Base-by-base conservation (phyloP, 306 rosid species). In the Crotalaria pallida region DNA sequence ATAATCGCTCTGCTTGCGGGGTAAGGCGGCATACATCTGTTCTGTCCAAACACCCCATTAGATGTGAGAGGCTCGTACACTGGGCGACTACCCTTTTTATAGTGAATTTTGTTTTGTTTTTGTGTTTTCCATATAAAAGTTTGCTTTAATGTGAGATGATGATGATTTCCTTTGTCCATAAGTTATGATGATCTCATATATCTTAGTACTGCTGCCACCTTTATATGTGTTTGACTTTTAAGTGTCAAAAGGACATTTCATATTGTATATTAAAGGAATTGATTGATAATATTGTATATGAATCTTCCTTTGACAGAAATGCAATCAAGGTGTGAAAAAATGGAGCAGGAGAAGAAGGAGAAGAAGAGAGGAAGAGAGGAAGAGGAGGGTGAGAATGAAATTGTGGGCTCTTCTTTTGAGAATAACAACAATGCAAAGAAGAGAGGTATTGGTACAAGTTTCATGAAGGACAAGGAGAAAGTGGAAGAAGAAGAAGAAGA, bases 291-390 rank as follows among this genome's bases (percentile, higher is more conserved):
- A 13, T 55, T 62, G 34, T 74, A 67, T 50, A 51, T 55, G 6
- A 27, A 59, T 70, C 34, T 73, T 65, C 22, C 47, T 18, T 50
- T 78, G 73, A 67, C 67, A 79, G 73, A 40, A 68, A 66, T n/a
- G 47, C 21, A 13, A 17, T 43, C 43, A 58, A n/a, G 55, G 38
- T 40, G 58, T 36, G 0, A 45, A 66, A 2, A 65, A 50, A 86
- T 84, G 96, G 88, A 88, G 65, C 56, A 62, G 31, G 66, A 65
- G 67, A 63, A 59, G 76, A 73, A n/a, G n/a, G n/a, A 64, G 75
- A 73, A 69, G 38, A 85, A 85, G 78, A 86, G 91, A 78, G 80
- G 13, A 63, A 74, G 96, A 79, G 88, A 84, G 69, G 74, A 84
- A 72, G 74, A 60, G 59, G 82, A 65, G 27, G 77, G 64, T 34